A percentile compares a stretch with the other conserved stretches of the same genome.
phyloP scores from a whole-genome alignment of 2,329 filamentous ascomycete species.

The Pseudopyricularia cyperi region DNA sequence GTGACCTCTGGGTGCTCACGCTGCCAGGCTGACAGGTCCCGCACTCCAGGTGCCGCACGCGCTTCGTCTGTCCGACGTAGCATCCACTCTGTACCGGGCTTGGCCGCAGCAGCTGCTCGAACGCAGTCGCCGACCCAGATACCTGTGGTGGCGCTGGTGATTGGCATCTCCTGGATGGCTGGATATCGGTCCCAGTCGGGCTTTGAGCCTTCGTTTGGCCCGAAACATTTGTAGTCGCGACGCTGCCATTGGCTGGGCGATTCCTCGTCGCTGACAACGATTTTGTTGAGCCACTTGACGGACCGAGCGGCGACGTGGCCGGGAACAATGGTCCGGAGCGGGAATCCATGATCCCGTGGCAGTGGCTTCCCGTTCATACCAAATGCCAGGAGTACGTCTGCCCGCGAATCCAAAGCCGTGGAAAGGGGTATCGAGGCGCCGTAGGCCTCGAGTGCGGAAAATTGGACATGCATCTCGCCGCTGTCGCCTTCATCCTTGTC shows the following conservation, averaged over 20 bases:
- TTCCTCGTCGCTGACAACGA: slow-evolving; percentile 53
- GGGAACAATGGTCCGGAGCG: slow-evolving; percentile 47
- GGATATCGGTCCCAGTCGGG: slow-evolving; percentile 50
- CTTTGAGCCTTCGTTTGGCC: slow-evolving; percentile 43
- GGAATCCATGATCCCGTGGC: slow-evolving; percentile 53
- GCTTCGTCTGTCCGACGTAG: slow-evolving; percentile 1
- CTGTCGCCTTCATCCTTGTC: slow-evolving; percentile 13
- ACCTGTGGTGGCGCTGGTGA: slow-evolving; percentile 52
- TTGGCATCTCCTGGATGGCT: slow-evolving; percentile 56
- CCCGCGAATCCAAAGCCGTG: slow-evolving; percentile 43
- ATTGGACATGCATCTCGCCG: slow-evolving; percentile 43
- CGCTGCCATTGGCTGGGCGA: slow-evolving; percentile 53
- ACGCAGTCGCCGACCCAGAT: slow-evolving; percentile 27
- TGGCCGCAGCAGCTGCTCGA: slow-evolving; percentile 1
- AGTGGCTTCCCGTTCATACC: slow-evolving; percentile 53
- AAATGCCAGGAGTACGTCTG: slow-evolving; percentile 54
- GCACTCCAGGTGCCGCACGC: slow-evolving; percentile 7
- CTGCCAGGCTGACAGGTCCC: slow-evolving; percentile 7
- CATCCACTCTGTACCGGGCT: background rate
- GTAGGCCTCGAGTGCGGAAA: slow-evolving; percentile 47
- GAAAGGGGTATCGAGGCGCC: slow-evolving; percentile 47
- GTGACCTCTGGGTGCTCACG: slow-evolving; percentile 1
- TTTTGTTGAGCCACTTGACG: slow-evolving; percentile 56
- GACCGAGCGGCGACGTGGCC: slow-evolving; percentile 54
- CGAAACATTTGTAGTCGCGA: slow-evolving; percentile 56